phyloP scores from a whole-genome alignment of 1,284 basidiomycete species.

The Fomitopsis pinicola region DNA sequence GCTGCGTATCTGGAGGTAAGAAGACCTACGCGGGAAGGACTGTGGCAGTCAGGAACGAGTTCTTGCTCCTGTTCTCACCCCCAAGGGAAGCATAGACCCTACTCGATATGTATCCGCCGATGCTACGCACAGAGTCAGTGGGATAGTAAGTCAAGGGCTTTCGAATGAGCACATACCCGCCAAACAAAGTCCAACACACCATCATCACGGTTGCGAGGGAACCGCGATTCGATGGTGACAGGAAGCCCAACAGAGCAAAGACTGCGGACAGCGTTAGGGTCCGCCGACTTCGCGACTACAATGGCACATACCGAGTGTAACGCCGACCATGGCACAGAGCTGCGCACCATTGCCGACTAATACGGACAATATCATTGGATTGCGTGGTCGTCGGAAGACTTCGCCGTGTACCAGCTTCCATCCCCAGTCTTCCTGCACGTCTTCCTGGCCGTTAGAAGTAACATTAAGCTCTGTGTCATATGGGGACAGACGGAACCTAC shows the following conservation, averaged over 20 bases:
- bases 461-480: conserved; percentile 4
- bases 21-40: conserved; percentile 76
- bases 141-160: background rate
- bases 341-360: conserved; percentile 91
- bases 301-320: conserved; percentile 69
- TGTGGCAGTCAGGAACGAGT: conserved; percentile 85
- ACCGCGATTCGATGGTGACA: conserved; percentile 94
- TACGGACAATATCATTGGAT: conserved; percentile 79
- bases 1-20: background rate
- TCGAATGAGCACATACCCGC: conserved; percentile 46
- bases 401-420: conserved; percentile 98
- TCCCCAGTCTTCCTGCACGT: conserved; percentile 97
- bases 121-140: conserved; percentile 33
- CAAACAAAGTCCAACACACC: conserved; percentile 94
- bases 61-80: conserved; percentile 77
- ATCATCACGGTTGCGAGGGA: conserved; percentile 96
- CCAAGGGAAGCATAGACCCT: conserved; percentile 83
- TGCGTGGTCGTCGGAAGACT: conserved; percentile 84
- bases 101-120: conserved; percentile 89
- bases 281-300: background rate
- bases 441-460: conserved; percentile 57
- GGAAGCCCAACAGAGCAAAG: conserved; percentile 96
- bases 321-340: conserved; percentile 82
- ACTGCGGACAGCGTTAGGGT: conserved; percentile 38
- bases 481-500: conserved; percentile 37